A percentile compares a stretch with the other conserved stretches of the same genome.
Conservation (phyloP, 257 asterid genomes). For the Henckelia pumila region DNA sequence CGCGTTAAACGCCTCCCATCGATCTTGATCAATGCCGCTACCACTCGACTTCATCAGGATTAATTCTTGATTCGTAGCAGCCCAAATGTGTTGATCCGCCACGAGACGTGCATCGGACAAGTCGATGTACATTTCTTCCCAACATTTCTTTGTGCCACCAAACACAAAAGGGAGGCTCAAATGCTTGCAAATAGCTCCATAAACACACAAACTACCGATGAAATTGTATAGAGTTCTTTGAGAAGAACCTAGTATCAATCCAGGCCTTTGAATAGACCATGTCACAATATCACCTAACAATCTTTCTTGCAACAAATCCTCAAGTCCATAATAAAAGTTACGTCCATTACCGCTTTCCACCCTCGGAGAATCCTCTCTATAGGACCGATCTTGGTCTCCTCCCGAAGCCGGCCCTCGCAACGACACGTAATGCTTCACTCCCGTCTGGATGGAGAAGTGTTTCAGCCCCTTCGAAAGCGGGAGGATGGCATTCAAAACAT, state of each 20-base stretch:
- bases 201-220: slow-evolving; percentile 71
- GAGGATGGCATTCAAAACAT: slow-evolving; percentile 49
- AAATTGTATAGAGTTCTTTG: slow-evolving; percentile 49
- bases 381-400: slow-evolving; percentile 15
- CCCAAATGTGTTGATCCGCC: slow-evolving; percentile 80
- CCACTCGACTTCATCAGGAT: neutral
- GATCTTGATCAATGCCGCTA: neutral
- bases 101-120: slow-evolving; percentile 79
- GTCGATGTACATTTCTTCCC: slow-evolving; percentile 75
- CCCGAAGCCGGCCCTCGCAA: slow-evolving; percentile 20
- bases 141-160: slow-evolving; percentile 64
- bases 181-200: slow-evolving; percentile 67
- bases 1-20: slow-evolving; percentile 58
- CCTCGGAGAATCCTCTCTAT: slow-evolving; percentile 63
- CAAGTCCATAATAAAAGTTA: slow-evolving; percentile 74
- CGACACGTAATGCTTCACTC: slow-evolving; percentile 68
- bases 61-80: slow-evolving; percentile 33
- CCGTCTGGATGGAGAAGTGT: slow-evolving; percentile 82
- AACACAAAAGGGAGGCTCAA: slow-evolving; percentile 65
- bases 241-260: slow-evolving; percentile 69
- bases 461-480: slow-evolving; percentile 43
- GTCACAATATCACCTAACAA: slow-evolving; percentile 35
- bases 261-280: slow-evolving; percentile 83
- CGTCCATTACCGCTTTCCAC: slow-evolving; percentile 26
- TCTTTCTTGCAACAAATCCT: slow-evolving; percentile 65